Evolutionary conservation across 768 basidiomycete genomes (phyloP).

Genomic region (Podaxis sp.): DNA sequence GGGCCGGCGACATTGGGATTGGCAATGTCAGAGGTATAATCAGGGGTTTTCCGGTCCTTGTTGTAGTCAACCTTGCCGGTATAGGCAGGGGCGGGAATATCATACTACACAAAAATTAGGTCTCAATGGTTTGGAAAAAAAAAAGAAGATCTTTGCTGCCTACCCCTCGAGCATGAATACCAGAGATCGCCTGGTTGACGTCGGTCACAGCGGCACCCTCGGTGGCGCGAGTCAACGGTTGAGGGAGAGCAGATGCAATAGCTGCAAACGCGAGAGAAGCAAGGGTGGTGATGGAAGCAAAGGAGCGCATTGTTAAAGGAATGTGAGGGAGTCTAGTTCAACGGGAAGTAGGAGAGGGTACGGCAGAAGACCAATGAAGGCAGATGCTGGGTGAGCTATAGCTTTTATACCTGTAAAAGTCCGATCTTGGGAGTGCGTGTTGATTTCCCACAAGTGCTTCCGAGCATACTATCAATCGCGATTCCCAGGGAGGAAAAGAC

Average conservation of each 20-base stretch:
- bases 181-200: background rate
- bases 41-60: too few relatives aligned
- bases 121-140: too few relatives aligned
- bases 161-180: too few relatives aligned
- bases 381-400: background rate
- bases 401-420: background rate
- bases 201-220: background rate
- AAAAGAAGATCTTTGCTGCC: too few relatives aligned
- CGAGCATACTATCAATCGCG: too few relatives aligned
- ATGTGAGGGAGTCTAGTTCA: background rate
- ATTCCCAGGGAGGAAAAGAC: too few relatives aligned
- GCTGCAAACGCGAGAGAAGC: background rate
- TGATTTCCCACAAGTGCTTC: background rate
- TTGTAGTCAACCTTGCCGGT: too few relatives aligned
- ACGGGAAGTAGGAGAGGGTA: background rate
- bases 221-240: background rate
- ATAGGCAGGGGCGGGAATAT: too few relatives aligned
- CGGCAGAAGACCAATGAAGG: background rate
- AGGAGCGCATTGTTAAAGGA: conserved; percentile 2
- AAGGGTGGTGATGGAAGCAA: background rate
- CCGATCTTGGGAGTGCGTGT: background rate
- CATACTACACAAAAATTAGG: too few relatives aligned
- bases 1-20: too few relatives aligned
- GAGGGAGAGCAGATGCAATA: background rate
- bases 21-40: too few relatives aligned